phyloP scores from a whole-genome alignment of 129 eudicot genomes.

The Centaurea solstitialis region DNA sequence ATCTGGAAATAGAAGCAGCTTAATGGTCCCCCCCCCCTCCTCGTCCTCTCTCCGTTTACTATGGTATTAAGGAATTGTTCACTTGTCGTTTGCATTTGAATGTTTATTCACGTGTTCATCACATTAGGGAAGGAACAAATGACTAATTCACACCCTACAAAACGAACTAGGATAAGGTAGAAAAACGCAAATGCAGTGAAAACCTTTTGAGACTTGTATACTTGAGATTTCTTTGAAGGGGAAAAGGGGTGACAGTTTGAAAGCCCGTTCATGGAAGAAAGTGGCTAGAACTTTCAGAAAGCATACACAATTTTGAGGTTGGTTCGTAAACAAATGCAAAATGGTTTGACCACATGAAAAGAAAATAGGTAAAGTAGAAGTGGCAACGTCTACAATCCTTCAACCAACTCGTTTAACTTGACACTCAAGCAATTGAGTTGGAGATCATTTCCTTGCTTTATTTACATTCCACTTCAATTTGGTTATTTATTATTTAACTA shows the following conservation, averaged over 20 bases:
- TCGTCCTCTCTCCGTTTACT: too few relatives aligned
- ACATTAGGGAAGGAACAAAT: too few relatives aligned
- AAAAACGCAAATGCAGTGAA: neutral
- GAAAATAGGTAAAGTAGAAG: neutral
- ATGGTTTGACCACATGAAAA: neutral
- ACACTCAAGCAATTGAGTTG: neutral
- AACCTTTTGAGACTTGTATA: neutral
- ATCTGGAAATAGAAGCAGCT: too few relatives aligned
- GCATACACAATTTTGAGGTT: neutral
- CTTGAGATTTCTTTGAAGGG: neutral
- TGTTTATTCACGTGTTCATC: neutral
- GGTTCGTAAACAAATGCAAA: neutral
- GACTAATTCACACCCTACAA: too few relatives aligned
- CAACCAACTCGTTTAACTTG: neutral
- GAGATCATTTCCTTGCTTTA: neutral
- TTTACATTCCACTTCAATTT: neutral
- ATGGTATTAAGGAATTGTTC: too few relatives aligned
- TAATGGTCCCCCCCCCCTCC: too few relatives aligned
- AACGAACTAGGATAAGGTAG: neutral
- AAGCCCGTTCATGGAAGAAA: neutral
- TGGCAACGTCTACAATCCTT: neutral
- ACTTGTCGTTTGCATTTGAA: neutral
- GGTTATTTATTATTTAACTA: too few relatives aligned
- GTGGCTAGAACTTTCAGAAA: neutral
- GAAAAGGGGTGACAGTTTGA: neutral